Evolutionary conservation across 768 basidiomycete genomes (phyloP), one percentile per base, ranked within the genome.

Genomic region (Melanogaster broomeanus): DNA sequence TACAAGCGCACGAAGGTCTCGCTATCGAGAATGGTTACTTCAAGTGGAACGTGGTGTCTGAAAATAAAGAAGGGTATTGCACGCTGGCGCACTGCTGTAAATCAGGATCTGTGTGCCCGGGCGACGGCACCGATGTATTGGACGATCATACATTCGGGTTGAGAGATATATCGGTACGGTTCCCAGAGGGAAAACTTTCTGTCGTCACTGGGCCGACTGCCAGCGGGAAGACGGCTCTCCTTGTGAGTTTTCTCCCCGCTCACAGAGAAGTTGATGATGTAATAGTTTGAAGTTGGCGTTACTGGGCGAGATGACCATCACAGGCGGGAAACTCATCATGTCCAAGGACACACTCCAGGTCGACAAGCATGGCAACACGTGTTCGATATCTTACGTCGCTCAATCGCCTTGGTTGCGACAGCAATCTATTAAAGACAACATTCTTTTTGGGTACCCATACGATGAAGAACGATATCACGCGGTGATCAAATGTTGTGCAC

Each of bases 401-500:
- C 88, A 90, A 59, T 76, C 80, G 2, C 83, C 84, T 0, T 87
- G 82, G 82, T 66, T 85, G 42, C 72, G 79, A 12, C 81, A 85
- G 61, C 80, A 82, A 33, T 84, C 85, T 0, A 87, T 91, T 62
- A 81, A 79, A 55, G 84, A 85, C 28, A 92, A 90, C 64, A 88
- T 92, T 61, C 69, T 88, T 13, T 91, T 90, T 62, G 87, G 86
- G 2, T 78, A 79, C 55, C 81, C 82, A 3, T 67, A 64, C 37
- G 85, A 87, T 45, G 81, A 87, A 53, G 81, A 82, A 52, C 74
- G 88, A 39, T 93, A 93, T 59, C 69, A 84, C 9, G 75, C 72
- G 3, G 88, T 91, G 22, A 62, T 93, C 15, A 84, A 90, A 48
- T 85, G 82, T 11, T 96, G 93, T 63, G 90, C 91, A 1, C 69